Evolutionary conservation across 331 rosid genomes (phyloP).

Genomic region (Rhamnella rubrinervis): DNA sequence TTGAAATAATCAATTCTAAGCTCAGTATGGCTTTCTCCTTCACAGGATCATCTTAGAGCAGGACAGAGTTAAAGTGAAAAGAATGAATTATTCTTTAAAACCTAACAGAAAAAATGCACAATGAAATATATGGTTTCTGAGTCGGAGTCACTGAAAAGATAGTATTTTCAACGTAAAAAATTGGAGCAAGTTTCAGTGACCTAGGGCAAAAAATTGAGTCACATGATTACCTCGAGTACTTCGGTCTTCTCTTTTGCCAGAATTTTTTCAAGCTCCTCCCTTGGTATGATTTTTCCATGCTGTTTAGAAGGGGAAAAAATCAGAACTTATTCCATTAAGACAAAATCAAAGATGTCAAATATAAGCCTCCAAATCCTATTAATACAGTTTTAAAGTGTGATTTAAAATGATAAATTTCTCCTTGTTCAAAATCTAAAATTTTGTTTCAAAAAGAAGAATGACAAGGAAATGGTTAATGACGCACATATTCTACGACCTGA

Average conservation of each 20-base stretch:
- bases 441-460: not conserved
- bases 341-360: not conserved
- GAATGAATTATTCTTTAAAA: no score
- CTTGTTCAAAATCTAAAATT: no score
- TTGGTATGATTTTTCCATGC: slow-evolving; percentile 84
- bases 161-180: slow-evolving; percentile 12
- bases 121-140: not conserved
- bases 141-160: not conserved
- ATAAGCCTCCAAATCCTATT: not conserved
- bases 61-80: no score
- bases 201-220: slow-evolving; percentile 2
- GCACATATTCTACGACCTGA: not conserved
- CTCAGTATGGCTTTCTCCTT: no score
- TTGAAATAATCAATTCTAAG: no score
- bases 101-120: not conserved
- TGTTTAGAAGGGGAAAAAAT: slow-evolving; percentile 43
- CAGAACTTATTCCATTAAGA: not conserved
- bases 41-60: no score
- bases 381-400: no score
- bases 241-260: slow-evolving; percentile 70
- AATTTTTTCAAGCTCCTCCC: slow-evolving; percentile 75
- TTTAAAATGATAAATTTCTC: no score
- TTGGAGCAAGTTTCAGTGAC: not conserved
- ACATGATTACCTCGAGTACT: slow-evolving; percentile 64
- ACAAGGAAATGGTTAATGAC: not conserved